Percentiles rank a stretch among this genome's conserved stretches.
Conservation (phyloP, 2,329 filamentous ascomycete species). For the Ploettnerulaceae sp. region DNA sequence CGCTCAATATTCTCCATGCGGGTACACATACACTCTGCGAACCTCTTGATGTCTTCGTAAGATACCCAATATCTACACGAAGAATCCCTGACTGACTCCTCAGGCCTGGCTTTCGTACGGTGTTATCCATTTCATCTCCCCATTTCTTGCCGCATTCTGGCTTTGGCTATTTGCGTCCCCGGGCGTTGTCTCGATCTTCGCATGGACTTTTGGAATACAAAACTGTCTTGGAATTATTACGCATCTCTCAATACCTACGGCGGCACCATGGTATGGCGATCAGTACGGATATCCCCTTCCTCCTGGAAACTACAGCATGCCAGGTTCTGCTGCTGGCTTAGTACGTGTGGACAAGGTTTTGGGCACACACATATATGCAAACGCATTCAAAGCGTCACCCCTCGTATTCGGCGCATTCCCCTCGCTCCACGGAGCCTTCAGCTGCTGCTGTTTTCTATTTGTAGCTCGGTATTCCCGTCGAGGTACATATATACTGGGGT, state of each 20-base stretch:
- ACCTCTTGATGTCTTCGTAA: slow-evolving; percentile 28
- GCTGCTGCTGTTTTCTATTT: slow-evolving; percentile 83
- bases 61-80: neutral
- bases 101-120: slow-evolving; percentile 89
- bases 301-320: slow-evolving; percentile 86
- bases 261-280: slow-evolving; percentile 94
- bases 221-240: slow-evolving; percentile 81
- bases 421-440: slow-evolving; percentile 87
- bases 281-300: slow-evolving; percentile 68
- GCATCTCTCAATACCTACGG: slow-evolving; percentile 84
- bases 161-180: slow-evolving; percentile 88
- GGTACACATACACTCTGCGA: slow-evolving; percentile 61
- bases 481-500: slow-evolving; percentile 62
- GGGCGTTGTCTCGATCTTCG: slow-evolving; percentile 77
- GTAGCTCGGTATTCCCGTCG: slow-evolving; percentile 45
- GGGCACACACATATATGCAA: slow-evolving; percentile 86
- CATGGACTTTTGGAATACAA: slow-evolving; percentile 85
- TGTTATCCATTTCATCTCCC: slow-evolving; percentile 80
- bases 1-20: slow-evolving; percentile 75
- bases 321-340: slow-evolving; percentile 80
- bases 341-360: slow-evolving; percentile 83
- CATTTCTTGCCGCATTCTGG: slow-evolving; percentile 68
- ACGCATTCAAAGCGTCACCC: slow-evolving; percentile 81
- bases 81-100: slow-evolving; percentile 63
- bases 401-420: slow-evolving; percentile 92